Evolutionary conservation across 768 basidiomycete genomes (phyloP), one percentile per base, ranked within the genome.

Genomic region (Cystoderma amianthinum): DNA sequence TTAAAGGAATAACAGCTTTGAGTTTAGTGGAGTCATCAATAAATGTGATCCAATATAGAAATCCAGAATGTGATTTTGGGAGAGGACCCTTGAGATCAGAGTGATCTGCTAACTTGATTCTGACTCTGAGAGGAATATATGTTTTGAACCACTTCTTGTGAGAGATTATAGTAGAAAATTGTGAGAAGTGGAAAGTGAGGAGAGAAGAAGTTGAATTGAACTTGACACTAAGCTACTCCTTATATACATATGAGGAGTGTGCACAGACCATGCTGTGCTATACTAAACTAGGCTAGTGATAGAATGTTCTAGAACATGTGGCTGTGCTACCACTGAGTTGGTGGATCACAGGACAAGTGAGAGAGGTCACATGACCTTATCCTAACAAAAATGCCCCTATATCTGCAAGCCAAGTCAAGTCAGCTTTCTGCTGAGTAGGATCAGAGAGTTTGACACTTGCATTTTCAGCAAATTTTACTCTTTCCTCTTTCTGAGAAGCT

Each of bases 91-190:
- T 21, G 6, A 41, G 24, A 41, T 41, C 39, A 28, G 39, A 28
- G 39, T 41, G 39, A 28, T 59, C 47, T 5, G 58, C 55, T 5
- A 61, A 51, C 16, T 48, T 43, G 13, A 62, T 50, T 21, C 53
- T 45, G 3, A 58, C 44, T 18, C 32, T 22, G 38, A 44, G 41
- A 3, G 53, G 45, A 23, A 33, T 50, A 42, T 51, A 52, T n/a
- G 44, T 43, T 13, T 30, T 39, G 41, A 63, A 53, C 58, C 55
- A 61, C 30, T 55, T 38, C 3, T 51, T 45, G 45, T 62, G 56
- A 12, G 61, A 55, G 3, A 56, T 58, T 59, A 62, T 63, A 52
- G 60, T 54, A 43, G 52, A n/a, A n/a, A n/a, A n/a, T n/a, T n/a
- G n/a, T n/a, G n/a, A n/a, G n/a, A n/a, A n/a, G n/a, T n/a, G n/a